Percentiles rank a stretch among this genome's conserved stretches.
Conservation (phyloP, 2,329 filamentous ascomycete genomes). For the Claviceps sorghi region DNA sequence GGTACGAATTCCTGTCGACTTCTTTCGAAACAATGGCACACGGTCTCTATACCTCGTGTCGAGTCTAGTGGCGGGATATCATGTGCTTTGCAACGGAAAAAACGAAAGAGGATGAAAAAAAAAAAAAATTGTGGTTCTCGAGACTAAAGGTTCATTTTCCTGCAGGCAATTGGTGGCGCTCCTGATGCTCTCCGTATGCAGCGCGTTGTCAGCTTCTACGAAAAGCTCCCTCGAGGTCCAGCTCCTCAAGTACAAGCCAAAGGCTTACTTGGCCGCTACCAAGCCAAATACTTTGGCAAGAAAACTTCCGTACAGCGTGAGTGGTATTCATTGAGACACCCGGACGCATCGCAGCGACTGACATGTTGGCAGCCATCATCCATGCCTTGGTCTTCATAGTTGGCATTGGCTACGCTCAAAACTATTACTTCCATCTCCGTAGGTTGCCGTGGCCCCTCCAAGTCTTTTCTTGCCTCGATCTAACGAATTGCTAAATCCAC, state of each 20-base stretch:
- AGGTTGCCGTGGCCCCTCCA: constrained; percentile 29
- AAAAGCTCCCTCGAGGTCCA: constrained; percentile 86
- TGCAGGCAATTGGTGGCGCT: constrained; percentile 80
- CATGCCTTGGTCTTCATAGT: constrained; percentile 71
- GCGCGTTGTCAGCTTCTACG: constrained; percentile 96
- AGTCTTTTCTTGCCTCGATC: not conserved
- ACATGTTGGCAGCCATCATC: constrained; percentile 53
- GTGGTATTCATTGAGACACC: constrained; percentile 39
- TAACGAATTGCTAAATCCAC: not conserved
- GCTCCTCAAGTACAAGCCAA: constrained; percentile 71
- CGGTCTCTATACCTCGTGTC: not conserved
- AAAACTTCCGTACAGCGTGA: constrained; percentile 81
- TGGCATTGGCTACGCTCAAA: constrained; percentile 80
- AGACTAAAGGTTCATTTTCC: constrained; percentile 20
- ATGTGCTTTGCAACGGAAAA: not conserved
- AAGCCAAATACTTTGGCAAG: constrained; percentile 87
- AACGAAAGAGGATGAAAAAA: not conserved
- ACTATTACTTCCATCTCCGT: constrained; percentile 99
- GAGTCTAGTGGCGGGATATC: not conserved
- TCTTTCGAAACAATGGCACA: not conserved
- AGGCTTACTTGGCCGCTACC: constrained; percentile 78
- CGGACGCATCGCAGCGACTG: constrained; percentile 14
- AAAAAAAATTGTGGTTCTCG: no score
- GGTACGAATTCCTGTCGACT: constrained; percentile 32
- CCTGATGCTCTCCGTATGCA: constrained; percentile 97